Percentiles rank a stretch among this genome's conserved stretches.
phyloP scores from a whole-genome alignment of 352 stramenopile species.

The Thraustotheca clavata region DNA sequence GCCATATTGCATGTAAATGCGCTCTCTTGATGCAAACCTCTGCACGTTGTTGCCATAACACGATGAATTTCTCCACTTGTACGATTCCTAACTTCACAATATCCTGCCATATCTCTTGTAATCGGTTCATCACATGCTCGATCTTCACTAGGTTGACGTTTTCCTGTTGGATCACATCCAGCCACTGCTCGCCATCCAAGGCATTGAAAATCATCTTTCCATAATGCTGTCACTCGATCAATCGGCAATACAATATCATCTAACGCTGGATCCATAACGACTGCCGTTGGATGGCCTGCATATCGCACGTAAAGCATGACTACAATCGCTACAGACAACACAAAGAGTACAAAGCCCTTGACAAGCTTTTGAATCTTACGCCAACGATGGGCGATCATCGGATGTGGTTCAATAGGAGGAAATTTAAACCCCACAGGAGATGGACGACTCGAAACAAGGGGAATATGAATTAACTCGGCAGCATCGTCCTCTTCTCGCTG shows the following conservation, averaged over 20 bases:
- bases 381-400: background rate
- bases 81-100: constrained; percentile 37
- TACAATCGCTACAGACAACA: background rate
- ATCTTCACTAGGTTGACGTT: constrained; percentile 4
- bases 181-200: constrained; percentile 16
- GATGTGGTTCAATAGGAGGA: background rate
- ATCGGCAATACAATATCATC: constrained; percentile 6
- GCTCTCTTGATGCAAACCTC: constrained; percentile 38
- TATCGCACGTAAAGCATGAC: background rate
- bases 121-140: constrained; percentile 33
- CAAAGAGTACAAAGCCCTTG: background rate
- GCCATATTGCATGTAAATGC: constrained; percentile 40
- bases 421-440: background rate
- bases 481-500: background rate
- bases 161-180: constrained; percentile 13
- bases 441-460: background rate
- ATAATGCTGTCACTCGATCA: background rate
- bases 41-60: constrained; percentile 55
- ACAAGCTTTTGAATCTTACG: background rate
- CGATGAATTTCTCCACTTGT: constrained; percentile 25
- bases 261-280: constrained; percentile 6
- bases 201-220: constrained; percentile 19
- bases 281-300: background rate
- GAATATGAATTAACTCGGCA: background rate
- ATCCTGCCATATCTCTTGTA: constrained; percentile 35